Evolutionary conservation across 1,139 yeast genomes (phyloP).

Genomic region (Arxiozyma telluris): DNA sequence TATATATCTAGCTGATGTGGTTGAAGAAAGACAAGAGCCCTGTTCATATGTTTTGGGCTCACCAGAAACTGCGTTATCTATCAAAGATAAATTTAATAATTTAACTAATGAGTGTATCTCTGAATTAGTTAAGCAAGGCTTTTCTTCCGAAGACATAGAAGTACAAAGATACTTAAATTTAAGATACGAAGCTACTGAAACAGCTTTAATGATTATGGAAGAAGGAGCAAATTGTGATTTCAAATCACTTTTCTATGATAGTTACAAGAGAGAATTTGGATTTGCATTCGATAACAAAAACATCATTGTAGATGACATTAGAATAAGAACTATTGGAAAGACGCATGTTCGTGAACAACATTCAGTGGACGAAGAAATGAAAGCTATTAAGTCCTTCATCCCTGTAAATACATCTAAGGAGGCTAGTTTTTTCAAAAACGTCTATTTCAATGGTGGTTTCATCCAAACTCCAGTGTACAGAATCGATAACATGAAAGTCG

Average conservation of each 20-base stretch:
- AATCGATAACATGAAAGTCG: slow-evolving; percentile 43
- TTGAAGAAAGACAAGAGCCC: slow-evolving; percentile 61
- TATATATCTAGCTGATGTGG: slow-evolving; percentile 48
- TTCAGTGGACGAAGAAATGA: slow-evolving; percentile 35
- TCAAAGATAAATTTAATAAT: slow-evolving; percentile 31
- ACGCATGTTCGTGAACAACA: slow-evolving; percentile 28
- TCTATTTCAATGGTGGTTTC: slow-evolving; percentile 46
- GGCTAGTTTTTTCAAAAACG: slow-evolving; percentile 30
- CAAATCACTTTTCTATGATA: slow-evolving; percentile 35
- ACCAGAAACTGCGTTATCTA: slow-evolving; percentile 22
- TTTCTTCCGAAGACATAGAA: slow-evolving; percentile 38
- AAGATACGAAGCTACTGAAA: slow-evolving; percentile 82
- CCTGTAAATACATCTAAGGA: slow-evolving; percentile 21
- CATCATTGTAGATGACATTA: slow-evolving; percentile 72
- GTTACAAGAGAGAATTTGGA: slow-evolving; percentile 63
- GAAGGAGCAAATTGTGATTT: slow-evolving; percentile 30
- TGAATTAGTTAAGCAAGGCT: slow-evolving; percentile 19
- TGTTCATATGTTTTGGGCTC: slow-evolving; percentile 34
- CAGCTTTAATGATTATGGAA: slow-evolving; percentile 59
- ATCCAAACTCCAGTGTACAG: slow-evolving; percentile 43
- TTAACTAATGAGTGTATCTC: slow-evolving; percentile 14
- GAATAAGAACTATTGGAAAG: slow-evolving; percentile 61
- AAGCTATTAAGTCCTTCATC: slow-evolving; percentile 9
- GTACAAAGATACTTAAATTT: slow-evolving; percentile 64
- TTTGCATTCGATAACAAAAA: slow-evolving; percentile 48